Percentiles rank a stretch among this genome's conserved stretches.
Evolutionary conservation across 495 filamentous ascomycete species (phyloP).

Genomic region (Xylaria longipes): DNA sequence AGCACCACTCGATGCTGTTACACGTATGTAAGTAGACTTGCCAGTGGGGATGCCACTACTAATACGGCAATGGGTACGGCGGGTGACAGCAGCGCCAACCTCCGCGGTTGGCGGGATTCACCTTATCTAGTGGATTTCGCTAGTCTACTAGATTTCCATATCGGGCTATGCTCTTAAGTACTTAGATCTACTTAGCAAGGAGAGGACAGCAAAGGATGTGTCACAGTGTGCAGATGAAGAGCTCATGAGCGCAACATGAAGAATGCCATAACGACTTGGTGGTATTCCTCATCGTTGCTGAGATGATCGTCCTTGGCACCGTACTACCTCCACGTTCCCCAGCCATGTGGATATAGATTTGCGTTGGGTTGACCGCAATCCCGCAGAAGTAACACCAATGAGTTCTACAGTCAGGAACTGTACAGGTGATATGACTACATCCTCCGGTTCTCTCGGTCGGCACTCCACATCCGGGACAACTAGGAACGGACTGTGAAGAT

Average conservation of each 20-base stretch:
- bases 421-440: slow-evolving; percentile 42
- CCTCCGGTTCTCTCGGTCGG: slow-evolving; percentile 39
- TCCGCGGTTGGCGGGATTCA: slow-evolving; percentile 18
- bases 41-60: slow-evolving; percentile 16
- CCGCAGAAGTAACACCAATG: slow-evolving; percentile 3
- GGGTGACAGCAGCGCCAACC: slow-evolving; percentile 3
- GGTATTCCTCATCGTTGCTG: neutral
- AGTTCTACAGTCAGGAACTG: neutral
- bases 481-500: slow-evolving; percentile 25
- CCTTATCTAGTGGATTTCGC: slow-evolving; percentile 1
- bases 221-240: neutral
- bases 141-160: neutral
- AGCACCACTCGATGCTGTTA: slow-evolving; percentile 36
- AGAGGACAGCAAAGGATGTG: slow-evolving; percentile 1
- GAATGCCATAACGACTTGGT: neutral
- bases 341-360: slow-evolving; percentile 6
- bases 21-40: slow-evolving; percentile 22
- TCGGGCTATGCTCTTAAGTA: neutral
- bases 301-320: neutral
- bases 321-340: neutral
- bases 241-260: neutral
- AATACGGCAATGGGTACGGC: neutral
- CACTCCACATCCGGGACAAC: slow-evolving; percentile 42
- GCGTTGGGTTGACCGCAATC: neutral
- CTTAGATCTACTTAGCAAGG: too few relatives aligned